phyloP scores from a whole-genome alignment of 1,284 basidiomycete species.

The Schizophyllum amplum region DNA sequence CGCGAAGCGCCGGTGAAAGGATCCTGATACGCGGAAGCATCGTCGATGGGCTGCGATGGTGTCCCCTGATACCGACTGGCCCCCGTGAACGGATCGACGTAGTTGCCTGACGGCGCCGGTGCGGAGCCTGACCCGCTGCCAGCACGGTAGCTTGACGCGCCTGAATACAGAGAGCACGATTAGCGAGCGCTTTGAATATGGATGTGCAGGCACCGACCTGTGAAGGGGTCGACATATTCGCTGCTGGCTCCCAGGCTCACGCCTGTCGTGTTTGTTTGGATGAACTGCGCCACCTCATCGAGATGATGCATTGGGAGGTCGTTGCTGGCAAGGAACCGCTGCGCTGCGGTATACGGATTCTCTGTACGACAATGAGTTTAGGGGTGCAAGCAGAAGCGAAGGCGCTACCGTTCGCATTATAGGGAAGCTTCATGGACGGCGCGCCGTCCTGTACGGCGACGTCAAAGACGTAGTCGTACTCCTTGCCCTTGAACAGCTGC shows the following conservation, averaged over 20 bases:
- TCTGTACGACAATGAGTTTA: conserved; percentile 40
- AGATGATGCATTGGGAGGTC: conserved; percentile 79
- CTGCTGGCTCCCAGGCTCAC: conserved; percentile 54
- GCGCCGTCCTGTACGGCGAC: conserved; percentile 93
- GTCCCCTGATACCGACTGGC: conserved; percentile 46
- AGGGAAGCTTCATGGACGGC: conserved; percentile 91
- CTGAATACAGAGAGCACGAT: conserved; percentile 49
- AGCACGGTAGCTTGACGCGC: conserved; percentile 21
- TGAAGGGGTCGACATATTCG: conserved; percentile 86
- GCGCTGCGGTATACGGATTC: conserved; percentile 87
- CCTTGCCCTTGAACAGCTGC: conserved; percentile 86
- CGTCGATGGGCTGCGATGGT: conserved; percentile 15
- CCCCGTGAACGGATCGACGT: conserved; percentile 70
- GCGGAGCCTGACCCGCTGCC: conserved; percentile 15
- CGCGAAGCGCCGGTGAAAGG: conserved; percentile 71
- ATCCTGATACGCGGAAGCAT: conserved; percentile 34
- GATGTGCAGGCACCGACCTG: conserved; percentile 41
- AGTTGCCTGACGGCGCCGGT: conserved; percentile 17
- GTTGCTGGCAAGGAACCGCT: conserved; percentile 80
- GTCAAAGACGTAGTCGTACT: conserved; percentile 99
- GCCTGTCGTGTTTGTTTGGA: conserved; percentile 85
- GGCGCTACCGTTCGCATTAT: conserved; percentile 75
- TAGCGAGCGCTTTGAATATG: conserved; percentile 32
- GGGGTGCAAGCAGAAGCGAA: conserved; percentile 2
- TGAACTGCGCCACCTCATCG: conserved; percentile 91